Percentiles rank a stretch among this genome's conserved stretches.
Evolutionary conservation across 2,329 filamentous ascomycete genomes (phyloP).

Genomic region (Didymella sp.): DNA sequence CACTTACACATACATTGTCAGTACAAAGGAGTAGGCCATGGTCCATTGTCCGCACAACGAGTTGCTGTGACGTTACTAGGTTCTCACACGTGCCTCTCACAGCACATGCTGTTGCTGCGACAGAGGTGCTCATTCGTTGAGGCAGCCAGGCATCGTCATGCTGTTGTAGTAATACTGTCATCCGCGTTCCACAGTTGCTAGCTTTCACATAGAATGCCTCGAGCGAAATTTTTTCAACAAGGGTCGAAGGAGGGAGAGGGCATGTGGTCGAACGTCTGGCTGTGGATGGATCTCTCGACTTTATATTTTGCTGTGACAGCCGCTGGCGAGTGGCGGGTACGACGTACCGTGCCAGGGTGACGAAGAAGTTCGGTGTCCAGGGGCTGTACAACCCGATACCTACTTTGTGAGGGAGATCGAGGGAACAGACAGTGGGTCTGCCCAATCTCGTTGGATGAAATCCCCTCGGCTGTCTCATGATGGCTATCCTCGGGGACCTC

Average conservation of each 20-base stretch:
- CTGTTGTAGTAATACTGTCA: background rate
- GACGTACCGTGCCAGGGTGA: slow-evolving; percentile 5
- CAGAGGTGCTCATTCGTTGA: background rate
- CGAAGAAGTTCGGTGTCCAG: background rate
- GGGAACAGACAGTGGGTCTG: background rate
- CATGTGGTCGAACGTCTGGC: slow-evolving; percentile 12
- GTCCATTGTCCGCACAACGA: background rate
- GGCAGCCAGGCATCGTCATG: background rate
- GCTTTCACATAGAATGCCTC: background rate
- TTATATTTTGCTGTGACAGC: background rate
- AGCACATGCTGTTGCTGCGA: background rate
- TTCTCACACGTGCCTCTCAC: background rate
- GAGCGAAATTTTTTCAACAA: background rate
- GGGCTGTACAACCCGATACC: background rate
- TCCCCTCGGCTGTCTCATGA: background rate
- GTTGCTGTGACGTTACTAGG: background rate
- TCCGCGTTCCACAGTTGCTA: background rate
- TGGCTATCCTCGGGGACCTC: background rate
- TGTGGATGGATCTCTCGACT: background rate
- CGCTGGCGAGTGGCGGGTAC: slow-evolving; percentile 6
- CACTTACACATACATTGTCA: background rate
- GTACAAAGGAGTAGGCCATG: background rate
- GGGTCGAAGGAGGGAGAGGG: background rate
- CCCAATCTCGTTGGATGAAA: background rate
- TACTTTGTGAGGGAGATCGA: background rate